Conservation (phyloP, 2,329 filamentous ascomycete genomes). For the Xylariaceae sp. region DNA sequence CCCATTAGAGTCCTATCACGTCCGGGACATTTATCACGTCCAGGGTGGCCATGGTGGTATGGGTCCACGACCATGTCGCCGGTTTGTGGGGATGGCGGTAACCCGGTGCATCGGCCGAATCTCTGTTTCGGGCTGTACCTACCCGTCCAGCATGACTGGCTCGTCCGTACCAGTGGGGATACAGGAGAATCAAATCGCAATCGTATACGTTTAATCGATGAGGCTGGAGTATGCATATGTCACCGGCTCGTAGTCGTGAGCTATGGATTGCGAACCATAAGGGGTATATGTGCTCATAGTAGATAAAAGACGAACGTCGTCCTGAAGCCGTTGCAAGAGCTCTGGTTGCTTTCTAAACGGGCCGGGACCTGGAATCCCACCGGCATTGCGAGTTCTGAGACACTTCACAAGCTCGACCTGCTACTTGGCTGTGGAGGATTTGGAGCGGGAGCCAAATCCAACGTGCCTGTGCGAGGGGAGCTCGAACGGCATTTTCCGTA, state of each 20-base stretch:
- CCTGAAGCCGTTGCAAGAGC: too few species aligned
- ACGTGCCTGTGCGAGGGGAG: background rate
- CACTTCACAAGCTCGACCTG: background rate
- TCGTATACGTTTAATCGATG: too few species aligned
- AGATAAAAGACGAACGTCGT: too few species aligned
- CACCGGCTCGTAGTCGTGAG: too few species aligned
- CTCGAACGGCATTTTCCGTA: too few species aligned
- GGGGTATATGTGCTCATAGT: too few species aligned
- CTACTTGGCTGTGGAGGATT: background rate
- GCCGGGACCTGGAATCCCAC: too few species aligned
- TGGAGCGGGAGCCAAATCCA: background rate
- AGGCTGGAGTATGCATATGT: too few species aligned
- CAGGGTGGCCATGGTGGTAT: background rate
- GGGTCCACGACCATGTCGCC: background rate
- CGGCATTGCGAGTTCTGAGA: background rate
- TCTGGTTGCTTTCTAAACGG: too few species aligned
- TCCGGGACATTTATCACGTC: conserved; percentile 3
- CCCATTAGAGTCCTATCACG: background rate
- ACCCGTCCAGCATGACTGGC: conserved; percentile 4
- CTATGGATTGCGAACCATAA: too few species aligned
- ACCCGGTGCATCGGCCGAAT: conserved; percentile 9
- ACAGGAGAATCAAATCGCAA: too few species aligned
- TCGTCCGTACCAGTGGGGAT: conserved; percentile 10
- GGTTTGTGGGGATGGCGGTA: conserved; percentile 6
- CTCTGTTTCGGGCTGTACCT: conserved; percentile 7